Conservation (phyloP, 2,329 filamentous ascomycete species). For the Alternaria arborescens region DNA sequence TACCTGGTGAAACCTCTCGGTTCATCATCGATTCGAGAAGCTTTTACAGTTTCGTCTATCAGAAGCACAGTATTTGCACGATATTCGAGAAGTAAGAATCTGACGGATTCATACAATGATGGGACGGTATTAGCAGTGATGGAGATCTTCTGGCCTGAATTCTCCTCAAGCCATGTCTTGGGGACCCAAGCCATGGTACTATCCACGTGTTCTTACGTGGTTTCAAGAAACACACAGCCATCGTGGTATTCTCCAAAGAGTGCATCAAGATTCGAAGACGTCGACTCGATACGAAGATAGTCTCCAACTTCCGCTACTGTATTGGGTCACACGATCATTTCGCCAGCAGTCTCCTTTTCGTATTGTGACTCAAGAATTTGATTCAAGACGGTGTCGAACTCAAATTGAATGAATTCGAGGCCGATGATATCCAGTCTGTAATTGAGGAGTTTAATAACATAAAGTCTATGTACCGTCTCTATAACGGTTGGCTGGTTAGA, state of each 20-base stretch:
- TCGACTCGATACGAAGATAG: too few species aligned
- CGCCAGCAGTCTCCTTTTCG: background rate
- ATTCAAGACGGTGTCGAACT: background rate
- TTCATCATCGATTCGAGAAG: background rate
- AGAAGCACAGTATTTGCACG: background rate
- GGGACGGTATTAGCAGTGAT: background rate
- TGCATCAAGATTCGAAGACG: background rate
- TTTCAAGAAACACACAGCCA: background rate
- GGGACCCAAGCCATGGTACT: background rate
- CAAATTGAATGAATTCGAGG: background rate
- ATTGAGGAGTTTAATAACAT: fast-evolving
- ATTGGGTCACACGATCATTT: background rate
- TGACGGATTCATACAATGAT: background rate
- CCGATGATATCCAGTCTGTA: background rate
- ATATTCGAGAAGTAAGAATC: background rate
- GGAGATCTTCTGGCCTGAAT: background rate
- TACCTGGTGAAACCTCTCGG: background rate
- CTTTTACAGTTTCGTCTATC: background rate
- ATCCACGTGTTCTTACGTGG: background rate
- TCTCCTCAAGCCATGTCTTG: background rate
- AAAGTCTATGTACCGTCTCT: background rate
- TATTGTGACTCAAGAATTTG: background rate
- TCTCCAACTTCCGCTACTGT: too few species aligned
- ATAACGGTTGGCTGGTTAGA: background rate
- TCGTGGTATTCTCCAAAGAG: too few species aligned